A percentile compares a stretch with the other conserved stretches of the same genome.
Evolutionary conservation across 345 rosid species (phyloP).

Genomic region (Murraya koenigii): DNA sequence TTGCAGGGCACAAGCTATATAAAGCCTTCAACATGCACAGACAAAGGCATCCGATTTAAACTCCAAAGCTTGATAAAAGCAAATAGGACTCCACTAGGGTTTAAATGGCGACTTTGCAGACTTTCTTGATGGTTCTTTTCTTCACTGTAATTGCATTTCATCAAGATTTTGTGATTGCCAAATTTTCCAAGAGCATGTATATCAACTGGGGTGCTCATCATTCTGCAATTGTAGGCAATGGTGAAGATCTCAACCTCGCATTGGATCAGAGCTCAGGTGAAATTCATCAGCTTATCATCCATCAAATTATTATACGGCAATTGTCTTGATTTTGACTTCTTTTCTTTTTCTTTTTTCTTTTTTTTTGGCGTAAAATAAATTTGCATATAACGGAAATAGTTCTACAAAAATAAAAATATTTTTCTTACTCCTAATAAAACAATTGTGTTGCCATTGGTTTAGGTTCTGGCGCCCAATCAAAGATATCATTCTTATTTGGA

Average conservation of each 20-base stretch:
- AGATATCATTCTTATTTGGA: conserved; percentile 62
- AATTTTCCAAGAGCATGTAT: conserved; percentile 48
- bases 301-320: neutral
- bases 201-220: conserved; percentile 60
- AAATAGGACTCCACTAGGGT: conserved; percentile 2
- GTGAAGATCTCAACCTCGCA: conserved; percentile 52
- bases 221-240: conserved; percentile 28
- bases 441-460: neutral
- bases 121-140: conserved; percentile 28
- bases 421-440: neutral
- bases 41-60: conserved; percentile 23
- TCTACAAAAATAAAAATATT: neutral
- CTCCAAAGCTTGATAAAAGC: neutral
- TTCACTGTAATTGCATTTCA: conserved; percentile 29
- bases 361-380: no score
- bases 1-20: conserved; percentile 13
- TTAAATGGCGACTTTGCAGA: conserved; percentile 36
- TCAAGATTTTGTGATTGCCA: conserved; percentile 42
- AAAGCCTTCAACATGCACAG: conserved; percentile 8
- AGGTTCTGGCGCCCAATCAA: conserved; percentile 65
- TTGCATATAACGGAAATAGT: neutral
- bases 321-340: neutral
- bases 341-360: neutral
- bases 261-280: conserved; percentile 61
- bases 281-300: neutral